Percentiles rank a stretch among this genome's conserved stretches.
phyloP scores from a whole-genome alignment of 1,139 yeast species.

The Geotrichum phurueaensis region DNA sequence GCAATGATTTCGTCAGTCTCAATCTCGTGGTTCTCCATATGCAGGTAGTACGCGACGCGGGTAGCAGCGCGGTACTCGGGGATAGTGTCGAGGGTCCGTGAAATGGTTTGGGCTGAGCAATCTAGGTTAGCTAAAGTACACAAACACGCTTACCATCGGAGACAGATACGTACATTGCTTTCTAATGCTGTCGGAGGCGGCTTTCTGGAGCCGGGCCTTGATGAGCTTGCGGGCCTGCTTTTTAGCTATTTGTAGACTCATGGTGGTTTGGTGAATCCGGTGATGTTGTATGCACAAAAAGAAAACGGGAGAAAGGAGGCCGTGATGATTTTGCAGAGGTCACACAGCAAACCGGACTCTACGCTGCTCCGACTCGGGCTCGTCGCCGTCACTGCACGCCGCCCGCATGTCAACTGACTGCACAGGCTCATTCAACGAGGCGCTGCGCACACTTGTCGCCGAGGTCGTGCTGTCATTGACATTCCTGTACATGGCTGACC shows the following conservation, averaged over 20 bases:
- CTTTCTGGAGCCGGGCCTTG: constrained; percentile 16
- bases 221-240: constrained; percentile 25
- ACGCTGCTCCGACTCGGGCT: neutral
- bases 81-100: constrained; percentile 33
- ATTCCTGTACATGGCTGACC: neutral
- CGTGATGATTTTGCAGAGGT: neutral
- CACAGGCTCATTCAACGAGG: neutral
- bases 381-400: neutral
- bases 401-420: neutral
- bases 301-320: neutral
- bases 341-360: constrained; percentile 13
- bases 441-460: neutral
- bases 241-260: constrained; percentile 20
- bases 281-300: neutral
- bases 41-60: constrained; percentile 59
- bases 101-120: constrained; percentile 23
- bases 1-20: constrained; percentile 49
- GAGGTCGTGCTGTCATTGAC: neutral
- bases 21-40: constrained; percentile 59
- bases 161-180: constrained; percentile 23
- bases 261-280: neutral
- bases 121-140: constrained; percentile 22
- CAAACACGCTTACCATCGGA: too few relatives aligned
- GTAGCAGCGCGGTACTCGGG: constrained; percentile 42
- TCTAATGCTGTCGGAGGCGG: constrained; percentile 20